Percentiles rank a stretch among this genome's conserved stretches.
Evolutionary conservation across 352 stramenopile genomes (phyloP).

Genomic region (Aphanomyces astaci): DNA sequence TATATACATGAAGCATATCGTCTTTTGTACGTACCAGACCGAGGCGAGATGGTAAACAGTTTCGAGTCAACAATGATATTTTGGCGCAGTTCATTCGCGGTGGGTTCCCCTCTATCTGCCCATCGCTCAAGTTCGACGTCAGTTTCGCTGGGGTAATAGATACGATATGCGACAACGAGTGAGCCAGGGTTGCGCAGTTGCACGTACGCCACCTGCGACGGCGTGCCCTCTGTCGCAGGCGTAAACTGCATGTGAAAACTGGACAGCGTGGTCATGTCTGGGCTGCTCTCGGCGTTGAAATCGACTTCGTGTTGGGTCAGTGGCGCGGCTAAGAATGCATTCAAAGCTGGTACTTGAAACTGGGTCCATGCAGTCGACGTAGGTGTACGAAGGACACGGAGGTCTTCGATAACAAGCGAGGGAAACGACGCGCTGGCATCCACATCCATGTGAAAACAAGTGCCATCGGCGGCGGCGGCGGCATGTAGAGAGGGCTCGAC

Average conservation of each 20-base stretch:
- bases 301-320: conserved; percentile 35
- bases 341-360: conserved; percentile 68
- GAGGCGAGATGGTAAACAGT: conserved; percentile 52
- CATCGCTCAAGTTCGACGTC: conserved; percentile 91
- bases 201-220: conserved; percentile 53
- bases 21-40: too few relatives aligned
- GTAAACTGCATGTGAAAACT: conserved; percentile 74
- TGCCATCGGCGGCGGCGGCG: not conserved
- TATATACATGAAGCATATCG: too few relatives aligned
- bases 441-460: conserved; percentile 25
- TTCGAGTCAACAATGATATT: conserved; percentile 79
- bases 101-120: conserved; percentile 84
- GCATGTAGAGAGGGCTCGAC: too few relatives aligned
- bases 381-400: conserved; percentile 48
- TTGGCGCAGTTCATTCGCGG: conserved; percentile 55
- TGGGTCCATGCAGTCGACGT: conserved; percentile 56
- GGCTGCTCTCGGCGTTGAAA: conserved; percentile 27
- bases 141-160: conserved; percentile 87
- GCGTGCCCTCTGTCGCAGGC: conserved; percentile 46
- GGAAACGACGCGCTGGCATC: conserved; percentile 70
- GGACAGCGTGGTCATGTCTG: conserved; percentile 27
- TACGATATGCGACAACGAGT: conserved; percentile 71
- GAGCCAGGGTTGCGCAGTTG: conserved; percentile 81
- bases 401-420: conserved; percentile 75
- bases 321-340: conserved; percentile 47